These are phyloP conservation scores for Coccomyxa subellipsoidea DNA, from an alignment of 163 green algal genomes.

Conservation along the genomic window DNA sequence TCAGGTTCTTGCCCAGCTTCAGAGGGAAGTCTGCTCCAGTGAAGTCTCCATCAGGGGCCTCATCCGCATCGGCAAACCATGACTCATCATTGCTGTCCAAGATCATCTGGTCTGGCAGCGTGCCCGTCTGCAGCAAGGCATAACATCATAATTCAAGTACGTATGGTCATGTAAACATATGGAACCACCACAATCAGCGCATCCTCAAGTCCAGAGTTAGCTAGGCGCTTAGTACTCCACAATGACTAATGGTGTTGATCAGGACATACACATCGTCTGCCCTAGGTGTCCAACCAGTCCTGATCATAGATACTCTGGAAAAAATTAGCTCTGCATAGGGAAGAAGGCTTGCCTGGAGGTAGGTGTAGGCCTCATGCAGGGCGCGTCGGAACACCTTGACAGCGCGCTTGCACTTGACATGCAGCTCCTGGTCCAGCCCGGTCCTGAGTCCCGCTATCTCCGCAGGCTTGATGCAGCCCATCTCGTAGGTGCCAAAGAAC, in stretches of 20 bases:
- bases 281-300: too few relatives aligned
- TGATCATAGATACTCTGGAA: background rate
- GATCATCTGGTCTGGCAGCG: constrained; percentile 59
- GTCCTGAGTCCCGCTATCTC: constrained; percentile 27
- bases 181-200: too few relatives aligned
- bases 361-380: constrained; percentile 34
- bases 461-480: constrained; percentile 15
- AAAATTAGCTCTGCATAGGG: background rate
- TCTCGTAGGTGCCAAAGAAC: constrained; percentile 34
- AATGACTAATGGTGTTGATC: too few relatives aligned
- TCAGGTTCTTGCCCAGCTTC: constrained; percentile 32
- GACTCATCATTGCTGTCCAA: constrained; percentile 57
- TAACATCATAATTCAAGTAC: background rate
- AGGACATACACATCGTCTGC: too few relatives aligned
- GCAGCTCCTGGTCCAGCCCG: constrained; percentile 19
- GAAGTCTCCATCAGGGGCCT: constrained; percentile 6
- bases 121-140: constrained; percentile 40
- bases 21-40: constrained; percentile 28
- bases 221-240: too few relatives aligned
- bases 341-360: constrained; percentile 26
- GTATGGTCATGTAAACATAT: too few relatives aligned
- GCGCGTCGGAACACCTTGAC: constrained; percentile 21
- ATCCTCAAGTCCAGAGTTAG: too few relatives aligned
- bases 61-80: constrained; percentile 33
- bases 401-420: constrained; percentile 24